These are phyloP conservation scores for Penicillium sclerotigenum DNA, from an alignment of 2,329 filamentous ascomycete species.

Conservation along the genomic window DNA sequence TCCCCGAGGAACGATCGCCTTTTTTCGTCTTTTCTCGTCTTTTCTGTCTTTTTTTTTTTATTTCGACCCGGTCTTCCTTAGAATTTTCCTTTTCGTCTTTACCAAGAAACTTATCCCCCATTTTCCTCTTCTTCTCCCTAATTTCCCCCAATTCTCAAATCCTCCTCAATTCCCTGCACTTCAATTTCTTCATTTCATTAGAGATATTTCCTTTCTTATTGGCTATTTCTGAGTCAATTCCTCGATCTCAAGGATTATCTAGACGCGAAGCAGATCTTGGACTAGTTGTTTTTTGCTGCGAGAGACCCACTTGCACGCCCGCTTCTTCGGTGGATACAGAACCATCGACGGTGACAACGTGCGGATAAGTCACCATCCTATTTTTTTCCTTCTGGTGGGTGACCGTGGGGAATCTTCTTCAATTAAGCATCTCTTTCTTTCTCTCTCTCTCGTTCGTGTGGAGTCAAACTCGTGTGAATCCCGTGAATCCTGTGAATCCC, in stretches of 20 bases:
- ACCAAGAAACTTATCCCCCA: slow-evolving; percentile 11
- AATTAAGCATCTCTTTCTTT: slow-evolving; percentile 35
- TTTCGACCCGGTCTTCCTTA: slow-evolving; percentile 21
- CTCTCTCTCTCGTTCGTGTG: slow-evolving; percentile 28
- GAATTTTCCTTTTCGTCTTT: slow-evolving; percentile 14
- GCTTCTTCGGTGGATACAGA: slow-evolving; percentile 41
- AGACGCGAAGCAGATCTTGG: slow-evolving; percentile 38
- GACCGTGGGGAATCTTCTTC: slow-evolving; percentile 40
- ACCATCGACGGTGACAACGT: slow-evolving; percentile 40
- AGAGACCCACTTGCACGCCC: slow-evolving; percentile 40
- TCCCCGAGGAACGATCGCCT: slow-evolving; percentile 26
- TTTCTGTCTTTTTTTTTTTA: slow-evolving; percentile 17
- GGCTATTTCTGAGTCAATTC: slow-evolving; percentile 1
- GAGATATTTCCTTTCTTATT: background rate
- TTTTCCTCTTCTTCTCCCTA: slow-evolving; percentile 8
- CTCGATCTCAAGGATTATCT: slow-evolving; percentile 20
- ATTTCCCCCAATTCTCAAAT: slow-evolving; percentile 4
- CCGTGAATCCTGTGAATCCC: background rate
- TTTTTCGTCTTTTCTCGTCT: slow-evolving; percentile 18
- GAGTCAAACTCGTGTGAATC: slow-evolving; percentile 23
- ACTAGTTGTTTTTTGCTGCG: slow-evolving; percentile 35
- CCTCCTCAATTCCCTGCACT: background rate
- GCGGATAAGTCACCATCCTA: slow-evolving; percentile 42
- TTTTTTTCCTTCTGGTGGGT: slow-evolving; percentile 35
- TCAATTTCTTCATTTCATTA: slow-evolving; percentile 2